Base-by-base conservation (phyloP, 1,284 basidiomycete genomes). In the Cutaneotrichosporon sp. region DNA sequence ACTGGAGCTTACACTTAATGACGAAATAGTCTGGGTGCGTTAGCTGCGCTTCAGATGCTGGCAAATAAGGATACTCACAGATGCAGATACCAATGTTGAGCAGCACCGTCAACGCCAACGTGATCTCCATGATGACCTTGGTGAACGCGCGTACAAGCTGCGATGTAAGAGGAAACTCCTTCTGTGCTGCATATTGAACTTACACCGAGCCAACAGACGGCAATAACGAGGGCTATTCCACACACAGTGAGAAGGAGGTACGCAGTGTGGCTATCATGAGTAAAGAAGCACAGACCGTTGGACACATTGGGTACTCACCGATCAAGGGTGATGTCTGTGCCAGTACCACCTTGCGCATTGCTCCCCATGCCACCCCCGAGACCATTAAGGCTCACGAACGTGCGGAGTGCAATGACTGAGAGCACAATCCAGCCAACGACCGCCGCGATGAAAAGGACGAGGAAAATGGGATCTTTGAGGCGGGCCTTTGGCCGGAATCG, bases 81-180 rank as follows among this genome's bases (percentile, higher is more conserved):
- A 72, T 65, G 49, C 68, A 75, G 35, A 72, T 66, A 42, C 82
- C 66, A 66, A 88, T 86, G 68, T 89, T 89, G 55, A 88, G 74
- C 4, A 81, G 44, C 39, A 88, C 85, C 4, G 82, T 83, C 19
- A 89, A 74, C 16, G 86, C 75, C 10, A 90, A 79, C 0, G 87
- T 87, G 46, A 90, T 80, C 65, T 90, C 87, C 81, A 90, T 86
- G 63, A 91, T 86, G 20, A 81, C 70, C 59, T 79, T 84, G 46
- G 90, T 91, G 72, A 90, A 90, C 3, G 79, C 75, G 34, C 88
- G 82, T 8, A 85, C 81, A 55, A 90, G 55, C 71, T 31, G 29
- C 14, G 74, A 44, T 5, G 12, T 27, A 19, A 50, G 34, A 52
- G 46, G 25, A 5, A 1, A 12, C 24, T n/a, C 29, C 10, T 31